Base-by-base conservation (phyloP, 2,329 filamentous ascomycete genomes). In the Xylaria multiplex region DNA sequence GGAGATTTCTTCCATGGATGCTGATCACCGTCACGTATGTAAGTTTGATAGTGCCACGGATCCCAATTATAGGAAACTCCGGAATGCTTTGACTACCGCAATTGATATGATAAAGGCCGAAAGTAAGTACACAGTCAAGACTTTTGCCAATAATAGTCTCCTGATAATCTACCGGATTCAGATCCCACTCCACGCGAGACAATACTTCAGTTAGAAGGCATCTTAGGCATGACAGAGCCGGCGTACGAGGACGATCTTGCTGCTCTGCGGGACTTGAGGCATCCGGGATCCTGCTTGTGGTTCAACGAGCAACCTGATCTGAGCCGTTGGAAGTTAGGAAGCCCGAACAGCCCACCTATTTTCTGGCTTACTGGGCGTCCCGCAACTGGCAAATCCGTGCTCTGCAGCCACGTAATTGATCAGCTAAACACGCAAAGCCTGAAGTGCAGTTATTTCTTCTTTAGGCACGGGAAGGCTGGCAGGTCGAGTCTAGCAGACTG, bases 1-100 rank as follows among this genome's bases (percentile, higher is more conserved):
- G 66, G 70, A 74, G 59, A 70, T 73, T 55, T 65, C 70, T 5
- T 65, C 70, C 13, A 69, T 79, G 70, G 72, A 78, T 63, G 77
- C 78, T 6, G 75, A 79, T 62, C 78, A 80, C 65, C 72, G 77
- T 6, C 71, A 74, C 6, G 70, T 80, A 30, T 79, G 77, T 73
- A 80, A 80, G 64, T 80, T 78, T 61, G 66, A 74, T 9, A 73
- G 46, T 19, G 66, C 65, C 19, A 48, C 56, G 2, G 77, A 79
- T 59, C 69, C 74, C 1, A 80, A 79, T 58, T 80, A 78, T 61
- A 67, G 56, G 53, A 73, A 71, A 13, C 59, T 80, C 6, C 71
- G 76, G 49, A 77, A 79, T 64, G 72, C 76, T 11, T 70, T 79
- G 2, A 57, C 63, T 46, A 73, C 73, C 14, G 75, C 70, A 42